Evolutionary conservation across 805 yeast species (phyloP).

Genomic region (Candida sakaeoensis): DNA sequence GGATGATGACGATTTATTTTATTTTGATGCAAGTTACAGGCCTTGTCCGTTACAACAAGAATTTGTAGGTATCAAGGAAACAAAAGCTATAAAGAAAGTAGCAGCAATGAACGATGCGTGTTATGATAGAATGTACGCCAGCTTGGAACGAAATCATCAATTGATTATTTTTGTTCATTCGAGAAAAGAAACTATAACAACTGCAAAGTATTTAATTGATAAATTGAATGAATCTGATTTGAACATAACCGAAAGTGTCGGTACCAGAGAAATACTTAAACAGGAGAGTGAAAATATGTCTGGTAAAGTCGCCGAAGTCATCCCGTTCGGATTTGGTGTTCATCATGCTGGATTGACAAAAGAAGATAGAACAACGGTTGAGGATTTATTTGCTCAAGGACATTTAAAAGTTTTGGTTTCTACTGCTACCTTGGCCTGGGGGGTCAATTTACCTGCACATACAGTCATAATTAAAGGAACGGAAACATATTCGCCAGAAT

Average conservation of each 20-base stretch:
- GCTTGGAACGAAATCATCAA: constrained; percentile 61
- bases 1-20: constrained; percentile 60
- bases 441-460: constrained; percentile 93
- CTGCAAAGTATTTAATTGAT: constrained; percentile 72
- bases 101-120: constrained; percentile 90
- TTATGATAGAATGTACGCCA: constrained; percentile 65
- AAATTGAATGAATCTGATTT: constrained; percentile 50
- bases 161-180: constrained; percentile 91
- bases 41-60: constrained; percentile 93
- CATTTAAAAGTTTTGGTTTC: constrained; percentile 79
- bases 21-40: constrained; percentile 77
- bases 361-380: constrained; percentile 71
- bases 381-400: constrained; percentile 86
- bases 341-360: constrained; percentile 88
- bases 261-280: constrained; percentile 58
- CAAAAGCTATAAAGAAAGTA: constrained; percentile 69
- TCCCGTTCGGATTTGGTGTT: constrained; percentile 75
- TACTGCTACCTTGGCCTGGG: constrained; percentile 96
- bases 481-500: constrained; percentile 86
- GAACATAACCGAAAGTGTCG: constrained; percentile 45
- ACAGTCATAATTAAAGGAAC: constrained; percentile 93
- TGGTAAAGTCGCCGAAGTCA: constrained; percentile 50
- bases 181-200: constrained; percentile 82
- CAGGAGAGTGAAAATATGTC: constrained; percentile 58
- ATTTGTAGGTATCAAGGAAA: constrained; percentile 83